phyloP scores from a whole-genome alignment of 2,329 filamentous ascomycete species.

The Aspergillus brunneoviolaceus region DNA sequence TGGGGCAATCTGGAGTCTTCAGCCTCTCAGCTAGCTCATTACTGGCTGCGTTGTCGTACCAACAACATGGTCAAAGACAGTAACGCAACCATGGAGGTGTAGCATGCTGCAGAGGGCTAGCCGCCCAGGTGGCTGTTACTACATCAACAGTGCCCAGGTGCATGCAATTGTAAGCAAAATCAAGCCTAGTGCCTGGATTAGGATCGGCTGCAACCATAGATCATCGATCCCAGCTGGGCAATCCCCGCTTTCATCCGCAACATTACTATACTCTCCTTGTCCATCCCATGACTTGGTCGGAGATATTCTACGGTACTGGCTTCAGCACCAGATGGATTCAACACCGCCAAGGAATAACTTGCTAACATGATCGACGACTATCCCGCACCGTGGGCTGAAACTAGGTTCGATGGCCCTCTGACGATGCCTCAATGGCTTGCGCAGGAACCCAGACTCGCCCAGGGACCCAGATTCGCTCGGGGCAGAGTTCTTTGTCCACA shows the following conservation, averaged over 20 bases:
- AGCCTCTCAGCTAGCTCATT: not conserved
- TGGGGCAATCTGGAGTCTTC: not conserved
- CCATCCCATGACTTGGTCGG: not conserved
- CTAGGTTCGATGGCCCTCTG: slow-evolving; percentile 12
- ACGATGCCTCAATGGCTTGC: slow-evolving; percentile 17
- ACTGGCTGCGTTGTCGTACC: slow-evolving; percentile 4
- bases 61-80: slow-evolving; percentile 4
- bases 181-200: slow-evolving; percentile 4
- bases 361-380: slow-evolving; percentile 18
- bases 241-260: not conserved
- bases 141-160: not conserved
- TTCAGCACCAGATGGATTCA: not conserved
- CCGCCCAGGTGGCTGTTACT: slow-evolving; percentile 7
- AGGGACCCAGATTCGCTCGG: not conserved
- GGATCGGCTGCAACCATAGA: slow-evolving; percentile 8
- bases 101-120: not conserved
- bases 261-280: not conserved
- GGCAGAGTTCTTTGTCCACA: slow-evolving; percentile 15
- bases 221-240: slow-evolving; percentile 1
- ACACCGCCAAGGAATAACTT: not conserved
- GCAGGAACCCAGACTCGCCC: slow-evolving; percentile 25
- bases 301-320: not conserved
- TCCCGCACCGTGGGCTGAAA: slow-evolving; percentile 3
- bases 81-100: slow-evolving; percentile 1
- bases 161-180: not conserved